phyloP scores from a whole-genome alignment of 768 basidiomycete genomes.

The Auricularia sp. region DNA sequence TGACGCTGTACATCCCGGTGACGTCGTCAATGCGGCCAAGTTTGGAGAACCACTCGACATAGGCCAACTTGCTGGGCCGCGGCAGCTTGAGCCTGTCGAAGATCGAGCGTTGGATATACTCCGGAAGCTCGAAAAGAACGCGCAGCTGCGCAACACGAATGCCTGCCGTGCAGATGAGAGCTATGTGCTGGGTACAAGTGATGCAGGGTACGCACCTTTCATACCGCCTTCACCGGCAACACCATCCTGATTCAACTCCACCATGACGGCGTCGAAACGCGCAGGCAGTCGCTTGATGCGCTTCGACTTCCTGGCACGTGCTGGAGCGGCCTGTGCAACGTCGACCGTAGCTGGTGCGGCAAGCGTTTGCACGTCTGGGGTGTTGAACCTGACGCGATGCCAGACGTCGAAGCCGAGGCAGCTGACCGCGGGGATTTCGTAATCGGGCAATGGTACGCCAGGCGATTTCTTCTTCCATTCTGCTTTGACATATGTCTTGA shows the following conservation, averaged over 20 bases:
- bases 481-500: neutral
- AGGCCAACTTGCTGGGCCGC: constrained; percentile 16
- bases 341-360: neutral
- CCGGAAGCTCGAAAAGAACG: constrained; percentile 10
- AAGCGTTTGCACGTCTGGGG: neutral
- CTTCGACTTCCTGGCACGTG: neutral
- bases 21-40: neutral
- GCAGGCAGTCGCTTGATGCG: constrained; percentile 12
- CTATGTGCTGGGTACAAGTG: neutral
- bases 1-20: neutral
- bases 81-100: constrained; percentile 5
- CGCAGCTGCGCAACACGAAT: constrained; percentile 11
- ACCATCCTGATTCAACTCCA: constrained; percentile 10
- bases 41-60: constrained; percentile 22
- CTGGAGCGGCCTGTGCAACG: neutral
- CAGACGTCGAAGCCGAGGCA: neutral
- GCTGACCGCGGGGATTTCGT: neutral
- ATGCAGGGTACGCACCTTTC: neutral
- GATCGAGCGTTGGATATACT: neutral
- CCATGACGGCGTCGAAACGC: constrained; percentile 27
- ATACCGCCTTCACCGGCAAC: constrained; percentile 13
- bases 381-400: neutral
- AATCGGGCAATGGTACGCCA: neutral
- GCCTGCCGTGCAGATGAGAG: neutral
- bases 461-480: neutral